Base-by-base conservation (phyloP, 2,329 filamentous ascomycete genomes). In the Botrytis byssoidea region DNA sequence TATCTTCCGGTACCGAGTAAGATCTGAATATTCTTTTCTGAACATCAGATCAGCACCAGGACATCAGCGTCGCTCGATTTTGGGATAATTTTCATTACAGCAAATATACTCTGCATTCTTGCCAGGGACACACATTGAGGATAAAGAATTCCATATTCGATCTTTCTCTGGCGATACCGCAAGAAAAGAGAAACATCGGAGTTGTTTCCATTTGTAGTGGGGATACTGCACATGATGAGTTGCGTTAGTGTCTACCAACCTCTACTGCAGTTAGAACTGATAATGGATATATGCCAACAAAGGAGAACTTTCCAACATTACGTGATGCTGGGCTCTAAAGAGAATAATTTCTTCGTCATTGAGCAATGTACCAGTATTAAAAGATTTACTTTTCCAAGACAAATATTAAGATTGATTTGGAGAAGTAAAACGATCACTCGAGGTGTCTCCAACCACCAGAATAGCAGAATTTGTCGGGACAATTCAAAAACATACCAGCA, bases 321-420 rank as follows among this genome's bases (percentile, higher is more conserved):
- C 59, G 29, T 14, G 59, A 61, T 59, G 16, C 22, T 59, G 46
- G 57, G 18, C 32, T 35, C 8, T 9, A 0, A 59, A 29, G 6
- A 1, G 8, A 0, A 20, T 59, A 0, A 4, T 35, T 18, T 59
- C 14, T 22, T 22, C 1, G 0, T 20, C 0, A 32, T 37, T 20
- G 32, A 3, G 20, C 5, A 59, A 22, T 10, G 6, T 22, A 61
- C 10, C 18, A 22, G 0, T 37, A 25, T 35, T 16, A 59, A 59
- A 35, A 10, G 29, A 37, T 60, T 2, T 25, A 25, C 0, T 35
- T 5, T 18, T 4, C 32, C 32, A 37, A 37, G 6, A 1, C 5
- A 18, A 18, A 44, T 44, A 5, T 18, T 20, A 44, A 1, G 42
- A 44, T 44, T 44, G 42, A 44, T 44, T 44, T 44, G 42, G 42